Percentiles rank a stretch among this genome's conserved stretches.
phyloP scores from a whole-genome alignment of 257 asterid genomes.

The Linderniella brevidens region DNA sequence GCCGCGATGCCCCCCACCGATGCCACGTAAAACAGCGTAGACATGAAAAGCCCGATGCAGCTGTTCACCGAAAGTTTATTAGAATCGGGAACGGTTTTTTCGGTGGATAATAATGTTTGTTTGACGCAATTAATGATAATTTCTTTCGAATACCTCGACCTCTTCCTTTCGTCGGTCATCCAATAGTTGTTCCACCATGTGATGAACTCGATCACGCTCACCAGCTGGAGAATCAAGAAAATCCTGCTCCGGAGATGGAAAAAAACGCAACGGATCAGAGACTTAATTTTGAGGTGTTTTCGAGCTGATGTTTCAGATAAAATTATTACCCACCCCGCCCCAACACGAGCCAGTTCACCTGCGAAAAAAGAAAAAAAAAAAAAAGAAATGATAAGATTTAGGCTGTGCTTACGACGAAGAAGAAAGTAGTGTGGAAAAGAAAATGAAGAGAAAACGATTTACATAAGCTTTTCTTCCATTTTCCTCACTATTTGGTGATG shows the following conservation, averaged over 20 bases:
- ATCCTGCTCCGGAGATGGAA: slow-evolving; percentile 23
- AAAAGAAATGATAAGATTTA: too few relatives aligned
- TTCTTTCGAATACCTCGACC: slow-evolving; percentile 65
- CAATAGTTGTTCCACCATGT: slow-evolving; percentile 91
- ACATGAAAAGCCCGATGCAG: slow-evolving; percentile 77
- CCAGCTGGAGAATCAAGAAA: slow-evolving; percentile 66
- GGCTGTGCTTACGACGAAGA: too few relatives aligned
- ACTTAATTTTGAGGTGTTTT: background rate
- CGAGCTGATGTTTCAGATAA: background rate
- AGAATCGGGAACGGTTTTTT: too few relatives aligned
- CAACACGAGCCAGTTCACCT: slow-evolving; percentile 89
- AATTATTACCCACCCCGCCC: slow-evolving; percentile 55
- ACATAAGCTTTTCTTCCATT: too few relatives aligned
- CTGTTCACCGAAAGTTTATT: slow-evolving; percentile 28
- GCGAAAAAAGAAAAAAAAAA: slow-evolving; percentile 10
- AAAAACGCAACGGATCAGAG: background rate
- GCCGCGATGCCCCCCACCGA: slow-evolving; percentile 52
- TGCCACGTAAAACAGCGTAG: slow-evolving; percentile 51
- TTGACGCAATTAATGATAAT: too few relatives aligned
- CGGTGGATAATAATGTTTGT: too few relatives aligned
- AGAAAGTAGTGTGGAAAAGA: too few relatives aligned
- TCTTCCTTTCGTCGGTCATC: slow-evolving; percentile 58
- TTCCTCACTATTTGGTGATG: too few relatives aligned
- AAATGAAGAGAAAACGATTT: too few relatives aligned
- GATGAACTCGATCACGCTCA: slow-evolving; percentile 75